Percentiles rank a stretch among this genome's conserved stretches.
Evolutionary conservation across 805 yeast species (phyloP).

Genomic region (Zygoascus bituminiphila): DNA sequence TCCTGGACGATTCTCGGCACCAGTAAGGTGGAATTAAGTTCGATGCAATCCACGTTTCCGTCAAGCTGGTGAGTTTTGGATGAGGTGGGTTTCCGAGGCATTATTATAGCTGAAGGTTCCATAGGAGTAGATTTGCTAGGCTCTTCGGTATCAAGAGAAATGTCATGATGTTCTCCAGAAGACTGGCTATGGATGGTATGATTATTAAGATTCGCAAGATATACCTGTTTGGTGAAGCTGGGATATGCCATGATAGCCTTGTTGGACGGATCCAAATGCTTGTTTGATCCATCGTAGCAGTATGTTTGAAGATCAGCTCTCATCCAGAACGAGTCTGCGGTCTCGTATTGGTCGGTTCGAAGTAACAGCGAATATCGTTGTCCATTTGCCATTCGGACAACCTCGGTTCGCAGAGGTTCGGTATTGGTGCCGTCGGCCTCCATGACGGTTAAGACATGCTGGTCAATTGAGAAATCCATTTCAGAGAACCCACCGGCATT

Average conservation of each 20-base stretch:
- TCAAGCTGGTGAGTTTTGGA: conserved; percentile 9
- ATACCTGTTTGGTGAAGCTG: conserved; percentile 13
- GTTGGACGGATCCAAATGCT: conserved; percentile 28
- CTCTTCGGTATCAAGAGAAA: background rate
- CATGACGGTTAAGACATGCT: conserved; percentile 22
- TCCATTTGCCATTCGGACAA: conserved; percentile 48
- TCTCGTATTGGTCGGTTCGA: conserved; percentile 21
- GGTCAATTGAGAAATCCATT: conserved; percentile 26
- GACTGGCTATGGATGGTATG: background rate
- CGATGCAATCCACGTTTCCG: conserved; percentile 23
- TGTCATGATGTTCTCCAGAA: background rate
- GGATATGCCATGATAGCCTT: conserved; percentile 31
- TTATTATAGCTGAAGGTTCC: background rate
- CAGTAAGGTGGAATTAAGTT: conserved; percentile 20
- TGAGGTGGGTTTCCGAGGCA: background rate
- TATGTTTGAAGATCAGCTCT: conserved; percentile 32
- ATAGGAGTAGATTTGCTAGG: background rate
- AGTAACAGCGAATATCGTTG: conserved; percentile 72
- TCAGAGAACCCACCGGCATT: conserved; percentile 30
- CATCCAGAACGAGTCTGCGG: conserved; percentile 31
- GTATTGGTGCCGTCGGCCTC: conserved; percentile 30
- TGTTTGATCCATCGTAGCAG: conserved; percentile 32
- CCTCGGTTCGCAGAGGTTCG: conserved; percentile 20
- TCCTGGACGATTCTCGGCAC: conserved; percentile 16
- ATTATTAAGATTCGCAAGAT: background rate